These are phyloP conservation scores for Ustilago curta DNA, from an alignment of 1,284 basidiomycete genomes.

Conservation along the genomic window DNA sequence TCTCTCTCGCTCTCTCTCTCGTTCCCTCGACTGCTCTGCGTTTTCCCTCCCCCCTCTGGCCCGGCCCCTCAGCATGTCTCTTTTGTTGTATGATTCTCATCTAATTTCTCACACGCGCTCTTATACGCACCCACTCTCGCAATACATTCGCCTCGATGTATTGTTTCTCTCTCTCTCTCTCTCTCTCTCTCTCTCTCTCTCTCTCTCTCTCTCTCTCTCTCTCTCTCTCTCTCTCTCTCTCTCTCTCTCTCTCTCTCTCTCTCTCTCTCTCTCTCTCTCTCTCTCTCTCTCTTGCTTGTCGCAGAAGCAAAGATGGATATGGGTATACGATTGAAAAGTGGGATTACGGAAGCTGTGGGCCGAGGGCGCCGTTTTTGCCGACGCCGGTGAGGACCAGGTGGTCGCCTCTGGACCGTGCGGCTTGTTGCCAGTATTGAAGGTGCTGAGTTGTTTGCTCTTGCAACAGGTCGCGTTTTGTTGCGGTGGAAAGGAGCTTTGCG, in stretches of 20 bases:
- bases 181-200: not conserved
- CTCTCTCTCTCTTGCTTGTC: not conserved
- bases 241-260: not conserved
- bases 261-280: not conserved
- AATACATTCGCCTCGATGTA: too few relatives aligned
- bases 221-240: not conserved
- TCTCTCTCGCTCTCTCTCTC: not conserved
- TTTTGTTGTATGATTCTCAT: constrained; percentile 1
- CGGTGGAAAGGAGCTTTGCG: not conserved
- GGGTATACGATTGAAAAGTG: constrained; percentile 6
- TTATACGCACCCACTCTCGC: not conserved
- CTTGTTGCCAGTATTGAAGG: constrained; percentile 29
- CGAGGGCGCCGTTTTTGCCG: constrained; percentile 40
- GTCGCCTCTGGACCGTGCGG: constrained; percentile 34
- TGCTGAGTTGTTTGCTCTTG: constrained; percentile 5
- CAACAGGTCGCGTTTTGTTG: too few relatives aligned
- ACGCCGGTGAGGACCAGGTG: constrained; percentile 41
- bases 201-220: not conserved
- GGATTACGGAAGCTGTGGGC: constrained; percentile 15
- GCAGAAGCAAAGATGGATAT: too few relatives aligned
- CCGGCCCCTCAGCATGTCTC: not conserved
- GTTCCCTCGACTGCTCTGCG: constrained; percentile 3
- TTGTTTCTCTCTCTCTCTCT: too few relatives aligned
- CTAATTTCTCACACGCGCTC: constrained; percentile 1
- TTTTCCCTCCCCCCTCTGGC: not conserved